A percentile compares a stretch with the other conserved stretches of the same genome.
Evolutionary conservation across 2,329 filamentous ascomycete species (phyloP).

Genomic region (Claviceps citrina): DNA sequence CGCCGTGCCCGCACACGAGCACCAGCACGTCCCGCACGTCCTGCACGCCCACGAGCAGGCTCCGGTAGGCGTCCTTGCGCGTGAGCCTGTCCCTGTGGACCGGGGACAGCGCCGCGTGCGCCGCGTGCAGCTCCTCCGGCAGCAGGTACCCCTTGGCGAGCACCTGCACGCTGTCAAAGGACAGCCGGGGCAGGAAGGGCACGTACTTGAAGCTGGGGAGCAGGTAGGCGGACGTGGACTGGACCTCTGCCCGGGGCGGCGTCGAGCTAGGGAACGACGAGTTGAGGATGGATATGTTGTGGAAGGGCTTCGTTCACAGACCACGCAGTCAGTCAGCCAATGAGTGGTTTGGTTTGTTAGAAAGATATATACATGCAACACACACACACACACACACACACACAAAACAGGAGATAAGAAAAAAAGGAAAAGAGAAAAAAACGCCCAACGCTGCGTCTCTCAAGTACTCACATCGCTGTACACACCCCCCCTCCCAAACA

Average conservation of each 20-base stretch:
- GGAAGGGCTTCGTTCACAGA: slow-evolving; percentile 69
- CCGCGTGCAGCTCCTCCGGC: slow-evolving; percentile 44
- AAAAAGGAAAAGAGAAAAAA: not conserved
- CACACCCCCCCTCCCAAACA: slow-evolving; percentile 49
- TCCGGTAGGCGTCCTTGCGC: slow-evolving; percentile 36
- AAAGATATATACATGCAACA: too few species aligned
- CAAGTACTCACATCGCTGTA: slow-evolving; percentile 45
- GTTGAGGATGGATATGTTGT: slow-evolving; percentile 63
- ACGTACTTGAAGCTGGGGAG: slow-evolving; percentile 76
- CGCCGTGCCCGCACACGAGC: slow-evolving; percentile 76
- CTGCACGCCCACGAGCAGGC: slow-evolving; percentile 38
- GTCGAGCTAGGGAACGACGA: slow-evolving; percentile 53
- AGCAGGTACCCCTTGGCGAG: slow-evolving; percentile 52
- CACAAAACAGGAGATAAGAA: not conserved
- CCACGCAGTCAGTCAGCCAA: too few species aligned
- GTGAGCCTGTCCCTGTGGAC: slow-evolving; percentile 37
- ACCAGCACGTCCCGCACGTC: slow-evolving; percentile 56
- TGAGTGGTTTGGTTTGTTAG: too few species aligned
- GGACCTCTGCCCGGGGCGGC: slow-evolving; percentile 27
- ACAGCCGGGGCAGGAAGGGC: slow-evolving; percentile 49
- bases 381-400: not conserved
- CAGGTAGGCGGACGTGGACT: slow-evolving; percentile 53
- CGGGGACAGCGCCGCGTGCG: slow-evolving; percentile 43
- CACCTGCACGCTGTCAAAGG: slow-evolving; percentile 37
- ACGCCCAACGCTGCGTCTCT: too few species aligned